Evolutionary conservation across 441 rosid species (phyloP).

Genomic region (Mallotus repandus): DNA sequence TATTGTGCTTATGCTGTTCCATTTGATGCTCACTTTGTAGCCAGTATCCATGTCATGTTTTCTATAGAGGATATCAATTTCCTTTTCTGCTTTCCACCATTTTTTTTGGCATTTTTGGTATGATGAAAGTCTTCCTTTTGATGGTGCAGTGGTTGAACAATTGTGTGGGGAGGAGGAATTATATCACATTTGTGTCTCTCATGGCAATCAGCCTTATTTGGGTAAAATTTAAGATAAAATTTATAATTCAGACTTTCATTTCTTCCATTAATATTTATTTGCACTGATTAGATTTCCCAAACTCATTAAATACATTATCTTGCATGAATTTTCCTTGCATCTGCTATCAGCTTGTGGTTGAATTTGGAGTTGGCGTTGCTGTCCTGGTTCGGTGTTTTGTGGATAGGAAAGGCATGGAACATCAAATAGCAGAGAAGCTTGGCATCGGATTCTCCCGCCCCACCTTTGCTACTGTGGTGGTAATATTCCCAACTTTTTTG

Average conservation of each 20-base stretch:
- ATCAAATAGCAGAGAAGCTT: conserved; percentile 75
- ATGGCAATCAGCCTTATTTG: conserved; percentile 88
- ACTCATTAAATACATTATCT: conserved; percentile 1
- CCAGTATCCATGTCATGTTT: not conserved
- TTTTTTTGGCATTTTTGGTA: not conserved
- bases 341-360: conserved; percentile 68
- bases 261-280: not conserved
- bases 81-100: not conserved
- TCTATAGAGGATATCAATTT: not conserved
- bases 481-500: conserved; percentile 32
- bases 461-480: conserved; percentile 80
- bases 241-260: conserved; percentile 11
- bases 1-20: not conserved
- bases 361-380: conserved; percentile 88
- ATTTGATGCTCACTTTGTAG: not conserved
- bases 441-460: conserved; percentile 85
- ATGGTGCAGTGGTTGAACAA: conserved; percentile 92
- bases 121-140: conserved; percentile 22
- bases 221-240: conserved; percentile 47
- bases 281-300: not conserved
- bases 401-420: conserved; percentile 59
- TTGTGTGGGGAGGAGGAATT: conserved; percentile 90
- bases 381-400: conserved; percentile 88
- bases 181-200: conserved; percentile 79
- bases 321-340: conserved; percentile 18